Conservation (phyloP, 805 yeast species). For the Starmerella bombicola region DNA sequence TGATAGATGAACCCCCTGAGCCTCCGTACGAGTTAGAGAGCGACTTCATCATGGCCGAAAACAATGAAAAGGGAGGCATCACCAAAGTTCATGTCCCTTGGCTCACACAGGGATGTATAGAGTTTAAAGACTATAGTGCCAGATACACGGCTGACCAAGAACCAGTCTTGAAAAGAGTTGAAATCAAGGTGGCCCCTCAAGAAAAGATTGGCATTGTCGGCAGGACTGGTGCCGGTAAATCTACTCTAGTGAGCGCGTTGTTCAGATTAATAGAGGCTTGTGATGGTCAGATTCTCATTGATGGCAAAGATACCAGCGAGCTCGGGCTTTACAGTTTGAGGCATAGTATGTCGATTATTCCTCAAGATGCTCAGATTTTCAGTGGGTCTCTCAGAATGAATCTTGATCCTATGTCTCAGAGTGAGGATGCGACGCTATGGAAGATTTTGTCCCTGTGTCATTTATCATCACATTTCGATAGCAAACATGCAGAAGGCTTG, state of each 20-base stretch:
- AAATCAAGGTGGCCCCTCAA: constrained; percentile 58
- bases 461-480: constrained; percentile 32
- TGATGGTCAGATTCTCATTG: constrained; percentile 43
- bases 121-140: constrained; percentile 60
- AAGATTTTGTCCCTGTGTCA: constrained; percentile 49
- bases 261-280: constrained; percentile 47
- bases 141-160: constrained; percentile 78
- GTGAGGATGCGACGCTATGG: constrained; percentile 45
- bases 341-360: constrained; percentile 50
- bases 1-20: constrained; percentile 64
- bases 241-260: constrained; percentile 80
- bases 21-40: constrained; percentile 66
- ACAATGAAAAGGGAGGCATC: not conserved
- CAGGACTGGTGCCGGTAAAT: constrained; percentile 94
- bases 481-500: constrained; percentile 30
- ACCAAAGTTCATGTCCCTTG: constrained; percentile 34
- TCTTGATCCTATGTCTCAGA: constrained; percentile 50
- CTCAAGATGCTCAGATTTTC: constrained; percentile 65
- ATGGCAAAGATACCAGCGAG: constrained; percentile 42
- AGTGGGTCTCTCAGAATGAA: constrained; percentile 53
- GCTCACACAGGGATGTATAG: constrained; percentile 61
- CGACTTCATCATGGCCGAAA: not conserved
- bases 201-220: constrained; percentile 88
- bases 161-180: constrained; percentile 63
- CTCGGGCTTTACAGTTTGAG: constrained; percentile 50